A percentile compares a stretch with the other conserved stretches of the same genome.
Conservation (phyloP, 1,284 basidiomycete genomes). For the Pseudozyma sp. region DNA sequence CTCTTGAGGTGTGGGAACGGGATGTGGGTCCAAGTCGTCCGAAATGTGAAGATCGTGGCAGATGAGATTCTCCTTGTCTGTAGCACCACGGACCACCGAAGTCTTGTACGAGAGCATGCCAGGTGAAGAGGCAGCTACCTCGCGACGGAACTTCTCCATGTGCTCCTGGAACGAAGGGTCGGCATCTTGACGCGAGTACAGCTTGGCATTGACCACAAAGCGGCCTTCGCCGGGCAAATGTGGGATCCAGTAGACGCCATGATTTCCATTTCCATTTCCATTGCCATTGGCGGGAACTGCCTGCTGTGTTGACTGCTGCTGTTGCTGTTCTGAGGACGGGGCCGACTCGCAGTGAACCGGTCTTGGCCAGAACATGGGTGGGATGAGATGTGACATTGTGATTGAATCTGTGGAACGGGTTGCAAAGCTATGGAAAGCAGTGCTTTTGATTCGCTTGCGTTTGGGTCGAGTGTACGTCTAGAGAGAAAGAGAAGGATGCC, state of each 20-base stretch:
- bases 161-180: conserved; percentile 58
- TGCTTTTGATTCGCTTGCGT: too few relatives aligned
- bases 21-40: conserved; percentile 63
- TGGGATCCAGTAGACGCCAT: conserved; percentile 52
- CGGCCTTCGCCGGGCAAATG: conserved; percentile 63
- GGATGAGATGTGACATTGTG: conserved; percentile 53
- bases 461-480: too few relatives aligned
- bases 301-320: conserved; percentile 11
- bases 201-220: conserved; percentile 61
- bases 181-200: conserved; percentile 59
- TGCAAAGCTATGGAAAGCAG: not conserved
- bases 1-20: conserved; percentile 26
- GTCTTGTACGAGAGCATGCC: conserved; percentile 65
- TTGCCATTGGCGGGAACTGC: conserved; percentile 16
- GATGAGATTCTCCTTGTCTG: conserved; percentile 58
- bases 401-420: not conserved
- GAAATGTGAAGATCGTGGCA: conserved; percentile 63
- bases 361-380: conserved; percentile 46
- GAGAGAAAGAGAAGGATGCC: too few relatives aligned
- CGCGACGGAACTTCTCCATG: conserved; percentile 57
- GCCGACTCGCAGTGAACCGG: conserved; percentile 52
- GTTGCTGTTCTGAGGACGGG: conserved; percentile 27
- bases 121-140: conserved; percentile 58
- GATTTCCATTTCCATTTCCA: conserved; percentile 30
- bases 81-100: conserved; percentile 52